Percentiles rank a stretch among this genome's conserved stretches.
Evolutionary conservation across 805 yeast genomes (phyloP).

Genomic region (Huiozyma sinensis): DNA sequence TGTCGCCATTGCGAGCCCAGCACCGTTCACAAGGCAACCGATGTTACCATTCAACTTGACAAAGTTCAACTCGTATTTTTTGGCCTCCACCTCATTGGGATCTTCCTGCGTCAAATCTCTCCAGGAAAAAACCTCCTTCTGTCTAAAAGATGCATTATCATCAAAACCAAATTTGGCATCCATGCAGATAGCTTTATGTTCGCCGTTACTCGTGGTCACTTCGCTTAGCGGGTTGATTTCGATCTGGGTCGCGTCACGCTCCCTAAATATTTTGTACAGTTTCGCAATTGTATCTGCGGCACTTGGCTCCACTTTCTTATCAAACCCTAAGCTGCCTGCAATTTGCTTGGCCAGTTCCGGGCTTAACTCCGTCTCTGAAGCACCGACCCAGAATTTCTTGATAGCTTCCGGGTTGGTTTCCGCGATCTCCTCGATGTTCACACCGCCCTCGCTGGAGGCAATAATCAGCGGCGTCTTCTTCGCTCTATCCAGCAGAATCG

Average conservation of each 20-base stretch:
- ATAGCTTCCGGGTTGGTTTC: constrained; percentile 82
- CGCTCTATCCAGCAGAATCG: constrained; percentile 89
- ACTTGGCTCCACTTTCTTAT: constrained; percentile 62
- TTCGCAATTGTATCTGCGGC: constrained; percentile 82
- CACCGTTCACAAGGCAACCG: constrained; percentile 98
- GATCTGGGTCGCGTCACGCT: constrained; percentile 93
- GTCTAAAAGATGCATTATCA: constrained; percentile 93
- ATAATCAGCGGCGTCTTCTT: constrained; percentile 86
- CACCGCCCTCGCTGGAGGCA: constrained; percentile 97
- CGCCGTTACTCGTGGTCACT: constrained; percentile 32
- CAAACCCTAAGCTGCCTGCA: constrained; percentile 75
- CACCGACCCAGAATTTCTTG: constrained; percentile 72
- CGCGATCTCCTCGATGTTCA: constrained; percentile 99
- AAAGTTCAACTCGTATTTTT: constrained; percentile 83
- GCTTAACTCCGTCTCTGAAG: constrained; percentile 63
- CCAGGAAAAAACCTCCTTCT: constrained; percentile 79
- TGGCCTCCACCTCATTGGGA: constrained; percentile 90
- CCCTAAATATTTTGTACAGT: constrained; percentile 79
- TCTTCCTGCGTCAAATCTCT: constrained; percentile 97
- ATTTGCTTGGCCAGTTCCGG: constrained; percentile 63
- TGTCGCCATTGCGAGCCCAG: constrained; percentile 99
- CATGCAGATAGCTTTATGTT: constrained; percentile 89
- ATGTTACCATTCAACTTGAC: constrained; percentile 97
- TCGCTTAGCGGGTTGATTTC: constrained; percentile 98
- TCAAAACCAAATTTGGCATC: constrained; percentile 98